Evolutionary conservation across 352 stramenopile species (phyloP).

Genomic region (Pythium pectinolyticum): DNA sequence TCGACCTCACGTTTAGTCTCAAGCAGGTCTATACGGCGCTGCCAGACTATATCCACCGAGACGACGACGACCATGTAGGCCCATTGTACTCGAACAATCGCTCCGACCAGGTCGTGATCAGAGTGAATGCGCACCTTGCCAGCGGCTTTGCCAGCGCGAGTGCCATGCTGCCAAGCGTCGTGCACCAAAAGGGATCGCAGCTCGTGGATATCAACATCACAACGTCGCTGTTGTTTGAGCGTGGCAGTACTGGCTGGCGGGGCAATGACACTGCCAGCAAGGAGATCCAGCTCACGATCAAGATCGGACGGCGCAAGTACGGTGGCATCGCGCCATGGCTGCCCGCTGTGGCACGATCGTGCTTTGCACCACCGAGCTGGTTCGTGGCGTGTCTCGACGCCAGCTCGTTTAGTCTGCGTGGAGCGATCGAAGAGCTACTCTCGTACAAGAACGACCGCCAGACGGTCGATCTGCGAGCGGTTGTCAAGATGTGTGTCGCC

Average conservation of each 20-base stretch:
- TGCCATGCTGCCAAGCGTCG: conserved; percentile 33
- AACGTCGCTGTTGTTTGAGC: conserved; percentile 27
- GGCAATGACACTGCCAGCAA: conserved; percentile 16
- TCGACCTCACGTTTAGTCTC: conserved; percentile 48
- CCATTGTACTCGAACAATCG: conserved; percentile 32
- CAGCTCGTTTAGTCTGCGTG: background rate
- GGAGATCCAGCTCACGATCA: conserved; percentile 19
- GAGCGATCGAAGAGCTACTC: background rate
- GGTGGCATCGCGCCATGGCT: conserved; percentile 33
- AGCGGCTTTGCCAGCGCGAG: conserved; percentile 12
- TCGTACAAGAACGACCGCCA: background rate
- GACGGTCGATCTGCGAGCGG: background rate
- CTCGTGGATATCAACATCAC: conserved; percentile 38
- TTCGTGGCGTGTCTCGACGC: background rate
- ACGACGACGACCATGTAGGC: conserved; percentile 18
- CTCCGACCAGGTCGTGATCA: conserved; percentile 44
- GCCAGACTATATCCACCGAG: conserved; percentile 3
- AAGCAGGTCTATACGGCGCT: conserved; percentile 43
- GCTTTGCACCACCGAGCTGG: background rate
- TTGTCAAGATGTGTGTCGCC: background rate
- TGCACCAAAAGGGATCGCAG: conserved; percentile 40
- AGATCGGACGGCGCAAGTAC: conserved; percentile 29
- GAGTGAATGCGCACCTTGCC: conserved; percentile 24
- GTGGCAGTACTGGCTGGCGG: too few species aligned
- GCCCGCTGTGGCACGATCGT: background rate